Percentiles rank a stretch among this genome's conserved stretches.
phyloP scores from a whole-genome alignment of 2,329 filamentous ascomycete genomes.

The Fusarium camptoceras region DNA sequence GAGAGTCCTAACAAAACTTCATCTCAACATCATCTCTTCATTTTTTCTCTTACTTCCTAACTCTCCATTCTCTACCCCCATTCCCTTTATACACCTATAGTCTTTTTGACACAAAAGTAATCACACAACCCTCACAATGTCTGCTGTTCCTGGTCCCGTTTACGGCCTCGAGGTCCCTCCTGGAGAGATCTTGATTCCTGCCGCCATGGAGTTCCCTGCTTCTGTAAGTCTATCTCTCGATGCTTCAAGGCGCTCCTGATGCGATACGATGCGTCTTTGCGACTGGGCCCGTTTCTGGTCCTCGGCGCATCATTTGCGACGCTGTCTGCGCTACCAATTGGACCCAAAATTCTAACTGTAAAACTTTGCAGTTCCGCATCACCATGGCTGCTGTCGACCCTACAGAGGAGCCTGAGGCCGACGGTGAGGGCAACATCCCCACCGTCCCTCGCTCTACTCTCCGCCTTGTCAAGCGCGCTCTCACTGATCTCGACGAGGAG shows the following conservation, averaged over 20 bases:
- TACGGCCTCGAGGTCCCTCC: slow-evolving; percentile 93
- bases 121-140: slow-evolving; percentile 58
- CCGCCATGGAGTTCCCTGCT: slow-evolving; percentile 81
- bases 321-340: neutral
- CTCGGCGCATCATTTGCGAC: slow-evolving; percentile 29
- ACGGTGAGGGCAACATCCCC: slow-evolving; percentile 71
- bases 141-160: slow-evolving; percentile 77
- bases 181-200: slow-evolving; percentile 84
- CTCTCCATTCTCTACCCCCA: slow-evolving; percentile 15
- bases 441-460: slow-evolving; percentile 82
- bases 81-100: slow-evolving; percentile 3
- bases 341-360: slow-evolving; percentile 23
- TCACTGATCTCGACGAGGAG: slow-evolving; percentile 66
- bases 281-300: neutral
- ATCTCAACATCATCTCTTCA: slow-evolving; percentile 33
- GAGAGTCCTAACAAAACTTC: slow-evolving; percentile 31
- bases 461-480: slow-evolving; percentile 84
- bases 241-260: neutral
- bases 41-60: slow-evolving; percentile 18
- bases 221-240: slow-evolving; percentile 71
- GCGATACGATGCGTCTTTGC: neutral
- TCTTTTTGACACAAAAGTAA: slow-evolving; percentile 3
- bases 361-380: slow-evolving; percentile 80
- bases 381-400: slow-evolving; percentile 99
- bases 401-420: slow-evolving; percentile 76